Evolutionary conservation across 768 basidiomycete species (phyloP), one percentile per base, ranked within the genome.

Genomic region (Ephemerocybe angulata): DNA sequence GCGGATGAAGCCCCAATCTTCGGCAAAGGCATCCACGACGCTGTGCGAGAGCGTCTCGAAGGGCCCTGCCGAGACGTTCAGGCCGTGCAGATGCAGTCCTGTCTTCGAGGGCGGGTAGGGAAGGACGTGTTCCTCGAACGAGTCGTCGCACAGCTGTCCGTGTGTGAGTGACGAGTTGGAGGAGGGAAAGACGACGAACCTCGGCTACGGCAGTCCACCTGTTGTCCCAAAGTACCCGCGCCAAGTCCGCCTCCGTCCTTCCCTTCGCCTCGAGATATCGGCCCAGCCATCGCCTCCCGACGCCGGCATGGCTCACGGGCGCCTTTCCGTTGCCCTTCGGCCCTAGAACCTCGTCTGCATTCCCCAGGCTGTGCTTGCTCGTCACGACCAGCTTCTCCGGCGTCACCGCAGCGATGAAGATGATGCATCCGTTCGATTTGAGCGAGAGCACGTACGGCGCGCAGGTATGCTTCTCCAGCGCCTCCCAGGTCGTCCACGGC

Each of bases 81-180:
- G 74, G 2, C 96, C 96, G 72, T 98, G 97, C 0, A 98, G 79
- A 63, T 98, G 93, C 1, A 98, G 82, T 3, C 95, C 96, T 0
- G 93, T 90, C 55, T 84, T 83, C 19, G 96, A 86, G 2, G 83
- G 77, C 0, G 91, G 74, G 64, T 93, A 96, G 0, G 83, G 75
- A 0, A 99, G 79, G 52, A 98, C 96, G 63, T 99, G 97, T 65
- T 98, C 96, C 63, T 99, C 96, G 67, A 98, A 98, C 0, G 80
- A 82, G 70, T 99, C 97, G 63, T 99, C 97, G 67, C 97, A 99
- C 4, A 99, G 85, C 95, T 98, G n/a, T n/a, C n/a, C n/a, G n/a
- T n/a, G n/a, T n/a, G n/a, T n/a, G n/a, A n/a, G n/a, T n/a, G n/a
- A n/a, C n/a, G n/a, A n/a, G n/a, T n/a, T n/a, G n/a, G n/a, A n/a